Evolutionary conservation across 345 rosid species (phyloP), one percentile per base, ranked within the genome.

Genomic region (Gossypium herbaceum): DNA sequence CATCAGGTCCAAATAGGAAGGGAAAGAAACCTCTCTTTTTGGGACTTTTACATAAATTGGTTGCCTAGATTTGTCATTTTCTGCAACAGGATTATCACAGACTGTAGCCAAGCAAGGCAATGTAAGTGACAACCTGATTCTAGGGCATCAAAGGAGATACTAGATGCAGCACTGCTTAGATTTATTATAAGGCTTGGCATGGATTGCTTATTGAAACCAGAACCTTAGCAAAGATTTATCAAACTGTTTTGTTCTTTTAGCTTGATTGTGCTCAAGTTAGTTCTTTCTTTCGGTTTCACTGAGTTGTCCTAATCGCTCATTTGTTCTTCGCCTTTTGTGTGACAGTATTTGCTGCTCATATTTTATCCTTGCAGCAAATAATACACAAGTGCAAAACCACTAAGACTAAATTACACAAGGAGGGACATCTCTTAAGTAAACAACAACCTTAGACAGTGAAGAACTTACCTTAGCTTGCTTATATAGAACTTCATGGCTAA

Each of bases 401-500:
- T 9, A 34, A 68, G 56, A 68, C 25, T 48, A 68, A 48, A 68
- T 16, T 7, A 48, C 48, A 22, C 12, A 25, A 51, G 13, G 57
- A 48, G 1, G 12, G 43, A 47, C 34, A 66, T 47, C 39, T 47
- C 7, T 48, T 48, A 48, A 25, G 7, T 19, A 52, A 56, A 54
- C 24, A 22, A 72, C 39, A 41, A 8, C 13, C 17, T 3, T 17
- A 22, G 67, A 29, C 44, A 29, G 25, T 10, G 17, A 52, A 79
- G 80, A 45, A 54, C 75, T 83, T 85, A 92, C 98, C 97, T 82
- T 76, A 95, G 84, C 87, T 90, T 95, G 80, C 78, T 84, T 72
- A 83, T 82, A 78, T 95, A 95, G 86, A 95, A 93, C 55, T 82
- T 79, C 91, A 91, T 85, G n/a, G 98, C 99, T 65, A 71, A 76